Evolutionary conservation across 2,329 filamentous ascomycete genomes (phyloP), one percentile per base, ranked within the genome.

Genomic region (Cladosporium sp.): DNA sequence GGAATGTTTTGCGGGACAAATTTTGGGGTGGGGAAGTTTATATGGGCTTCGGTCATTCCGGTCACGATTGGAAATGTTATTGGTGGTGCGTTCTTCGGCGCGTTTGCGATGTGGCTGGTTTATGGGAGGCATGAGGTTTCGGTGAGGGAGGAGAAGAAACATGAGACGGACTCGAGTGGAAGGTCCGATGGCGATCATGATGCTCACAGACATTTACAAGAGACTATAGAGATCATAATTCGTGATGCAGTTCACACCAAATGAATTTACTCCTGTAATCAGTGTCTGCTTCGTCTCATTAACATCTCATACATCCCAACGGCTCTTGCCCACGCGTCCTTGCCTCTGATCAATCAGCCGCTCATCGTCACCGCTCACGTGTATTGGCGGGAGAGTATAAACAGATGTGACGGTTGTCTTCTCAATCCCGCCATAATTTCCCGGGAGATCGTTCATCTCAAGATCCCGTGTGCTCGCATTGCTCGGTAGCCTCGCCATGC

Each of bases 11-110:
- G 71, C 59, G 72, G 71, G 14, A 67, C 70, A 6, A 61, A 81
- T 64, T 81, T 82, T 67, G 73, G 74, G 1, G 72, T 81, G 50
- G 79, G 79, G 14, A 73, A 76, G 28, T 79, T 78, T 60, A 80
- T 80, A 69, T 67, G 67, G 77, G 72, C 67, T 53, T 66, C 62
- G 35, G 28, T 67, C 14, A 69, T 69, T 33, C 67, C 68, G 4
- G 66, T 66, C 18, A 65, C 67, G n/a, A 23, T 67, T 4, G 62
- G 67, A 3, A 69, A 70, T 23, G 50, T 70, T 29, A 60, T 69
- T 18, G 67, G 67, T 8, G 65, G 64, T 2, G 53, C 59, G 55
- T 28, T 65, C n/a, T 62, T 65, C 55, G 66, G 26, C 8, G 49
- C 49, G 5, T 52, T 52, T 18, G 49, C 14, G 11, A 52, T 52